A percentile compares a stretch with the other conserved stretches of the same genome.
Conservation (phyloP, 2,329 filamentous ascomycete species). For the Cucurbitaria berberidis region DNA sequence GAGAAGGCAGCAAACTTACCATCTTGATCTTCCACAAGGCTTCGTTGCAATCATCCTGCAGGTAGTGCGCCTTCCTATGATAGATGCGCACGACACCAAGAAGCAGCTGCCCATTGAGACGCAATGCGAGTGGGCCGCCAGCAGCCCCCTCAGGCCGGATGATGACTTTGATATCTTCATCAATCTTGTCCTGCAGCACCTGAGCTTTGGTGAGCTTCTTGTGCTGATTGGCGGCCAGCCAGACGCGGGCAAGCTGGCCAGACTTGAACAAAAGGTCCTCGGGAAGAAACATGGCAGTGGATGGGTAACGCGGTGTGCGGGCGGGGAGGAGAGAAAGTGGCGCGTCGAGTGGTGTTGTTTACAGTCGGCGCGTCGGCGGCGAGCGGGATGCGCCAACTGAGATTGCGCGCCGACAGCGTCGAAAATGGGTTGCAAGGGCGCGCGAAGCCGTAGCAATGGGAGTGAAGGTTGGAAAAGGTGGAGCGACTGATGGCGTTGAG, state of each 20-base stretch:
- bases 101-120: constrained; percentile 90
- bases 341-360: constrained; percentile 39
- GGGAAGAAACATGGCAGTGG: constrained; percentile 86
- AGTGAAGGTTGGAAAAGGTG: constrained; percentile 20
- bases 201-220: constrained; percentile 98
- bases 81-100: constrained; percentile 98
- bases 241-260: constrained; percentile 94
- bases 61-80: constrained; percentile 93
- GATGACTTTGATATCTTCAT: constrained; percentile 93
- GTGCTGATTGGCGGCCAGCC: constrained; percentile 97
- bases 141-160: constrained; percentile 69
- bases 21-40: constrained; percentile 98
- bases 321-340: constrained; percentile 19
- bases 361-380: constrained; percentile 40
- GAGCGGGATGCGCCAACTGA: constrained; percentile 31
- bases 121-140: constrained; percentile 92
- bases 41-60: constrained; percentile 97
- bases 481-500: constrained; percentile 30
- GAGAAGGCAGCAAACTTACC: constrained; percentile 59
- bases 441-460: constrained; percentile 31
- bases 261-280: constrained; percentile 95
- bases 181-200: constrained; percentile 91
- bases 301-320: constrained; percentile 11
- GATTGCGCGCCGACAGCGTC: constrained; percentile 29
- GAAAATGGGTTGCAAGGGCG: constrained; percentile 17